Base-by-base conservation (phyloP, 176 grass and related monocot genomes). In the Carex parvula region DNA sequence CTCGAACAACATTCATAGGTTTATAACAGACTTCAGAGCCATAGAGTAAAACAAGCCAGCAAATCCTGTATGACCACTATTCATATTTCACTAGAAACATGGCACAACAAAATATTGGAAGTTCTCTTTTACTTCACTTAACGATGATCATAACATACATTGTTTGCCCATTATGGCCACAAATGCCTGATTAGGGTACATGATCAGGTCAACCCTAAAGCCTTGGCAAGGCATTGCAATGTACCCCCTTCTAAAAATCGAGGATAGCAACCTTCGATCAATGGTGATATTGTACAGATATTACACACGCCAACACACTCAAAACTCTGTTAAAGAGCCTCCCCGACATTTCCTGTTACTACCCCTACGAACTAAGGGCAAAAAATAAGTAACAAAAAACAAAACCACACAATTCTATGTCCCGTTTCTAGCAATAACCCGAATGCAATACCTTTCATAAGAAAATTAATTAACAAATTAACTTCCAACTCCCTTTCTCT, bases 211-310 rank as follows among this genome's bases (percentile, higher is more conserved):
- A 56, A 55, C 22, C 72, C 72, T 55, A 56, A 77, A 54, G 21
- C 72, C 72, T 77, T 77, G 72, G 48, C 72, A 56, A 77, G 72
- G 72, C 26, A 22, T 50, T 14, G 24, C 50, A 56, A 54, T 77
- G 72, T 77, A 77, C 72, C 72, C 72, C 50, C 72, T 56, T 77
- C 50, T 77, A 77, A 77, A 77, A 77, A 50, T 77, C 72, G 72
- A 77, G 72, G 72, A 77, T 77, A 77, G 72, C 72, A 14, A 77
- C 20, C 46, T 77, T 56, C 72, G 72, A 77, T 77, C 72, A 56
- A 77, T 77, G 72, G 50, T 32, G 72, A 77, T 56, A 32, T 77
- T 54, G 72, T 77, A 77, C 72, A 77, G 22, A 77, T 71, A 56
- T 77, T 56, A 75, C 71, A 32, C 52, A 56, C 72, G 8, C 72